A percentile compares a stretch with the other conserved stretches of the same genome.
These are phyloP conservation scores for Tolypocladium tropicale DNA, from an alignment of 2,329 filamentous ascomycete genomes.

Conservation along the genomic window DNA sequence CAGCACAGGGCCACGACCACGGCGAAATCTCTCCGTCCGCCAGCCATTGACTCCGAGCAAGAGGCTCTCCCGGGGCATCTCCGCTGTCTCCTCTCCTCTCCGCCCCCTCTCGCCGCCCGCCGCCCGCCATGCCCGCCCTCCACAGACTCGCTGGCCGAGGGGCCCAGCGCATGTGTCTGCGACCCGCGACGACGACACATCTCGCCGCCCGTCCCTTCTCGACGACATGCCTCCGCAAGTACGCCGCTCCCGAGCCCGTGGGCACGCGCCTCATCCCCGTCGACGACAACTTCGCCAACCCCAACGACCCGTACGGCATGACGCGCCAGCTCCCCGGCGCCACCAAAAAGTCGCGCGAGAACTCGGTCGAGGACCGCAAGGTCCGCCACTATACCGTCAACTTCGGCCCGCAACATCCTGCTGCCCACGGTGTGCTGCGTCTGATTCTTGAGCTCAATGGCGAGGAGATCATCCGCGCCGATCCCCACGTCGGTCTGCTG, in stretches of 20 bases:
- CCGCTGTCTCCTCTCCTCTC: conserved; percentile 15
- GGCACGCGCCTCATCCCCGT: conserved; percentile 55
- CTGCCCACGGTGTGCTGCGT: conserved; percentile 94
- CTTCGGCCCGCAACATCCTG: conserved; percentile 97
- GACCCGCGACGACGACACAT: conserved; percentile 24
- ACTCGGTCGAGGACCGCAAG: conserved; percentile 57
- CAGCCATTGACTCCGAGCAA: conserved; percentile 24
- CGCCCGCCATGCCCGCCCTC: conserved; percentile 52
- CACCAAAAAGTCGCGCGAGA: conserved; percentile 36
- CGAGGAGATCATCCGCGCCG: conserved; percentile 92
- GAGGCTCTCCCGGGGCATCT: conserved; percentile 22
- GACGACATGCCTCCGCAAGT: conserved; percentile 50
- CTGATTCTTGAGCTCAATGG: conserved; percentile 96
- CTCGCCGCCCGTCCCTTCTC: conserved; percentile 51
- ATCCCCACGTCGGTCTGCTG: conserved; percentile 92
- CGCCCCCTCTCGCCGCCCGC: conserved; percentile 15
- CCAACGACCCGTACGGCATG: conserved; percentile 38
- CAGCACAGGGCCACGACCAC: conserved; percentile 2
- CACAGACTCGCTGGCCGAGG: conserved; percentile 63
- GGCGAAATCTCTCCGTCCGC: conserved; percentile 13
- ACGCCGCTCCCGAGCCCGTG: conserved; percentile 42
- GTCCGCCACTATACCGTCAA: conserved; percentile 99
- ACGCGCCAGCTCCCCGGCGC: conserved; percentile 28
- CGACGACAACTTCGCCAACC: conserved; percentile 52
- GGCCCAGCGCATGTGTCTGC: conserved; percentile 56